Conservation (phyloP, 257 asterid genomes). For the Primulina eburnea region DNA sequence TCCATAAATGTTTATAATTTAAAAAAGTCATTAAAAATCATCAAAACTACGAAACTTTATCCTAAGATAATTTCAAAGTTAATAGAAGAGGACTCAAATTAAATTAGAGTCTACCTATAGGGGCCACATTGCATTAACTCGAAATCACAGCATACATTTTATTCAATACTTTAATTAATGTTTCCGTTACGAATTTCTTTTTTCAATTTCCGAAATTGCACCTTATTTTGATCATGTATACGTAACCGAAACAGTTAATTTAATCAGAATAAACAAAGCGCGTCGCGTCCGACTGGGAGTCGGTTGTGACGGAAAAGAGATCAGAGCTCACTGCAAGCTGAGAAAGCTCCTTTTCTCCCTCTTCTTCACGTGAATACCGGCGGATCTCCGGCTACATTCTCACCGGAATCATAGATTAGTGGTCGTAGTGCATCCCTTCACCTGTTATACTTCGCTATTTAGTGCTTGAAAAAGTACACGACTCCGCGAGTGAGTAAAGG, state of each 20-base stretch:
- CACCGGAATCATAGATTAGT: slow-evolving; percentile 24
- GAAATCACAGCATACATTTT: not conserved
- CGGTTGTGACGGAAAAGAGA: slow-evolving; percentile 46
- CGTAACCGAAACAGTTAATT: slow-evolving; percentile 64
- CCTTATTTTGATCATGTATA: slow-evolving; percentile 22
- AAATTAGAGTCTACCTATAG: slow-evolving; percentile 3
- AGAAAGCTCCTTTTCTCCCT: slow-evolving; percentile 20
- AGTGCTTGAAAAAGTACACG: slow-evolving; percentile 9
- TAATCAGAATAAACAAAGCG: slow-evolving; percentile 51
- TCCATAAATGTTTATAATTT: too few relatives aligned
- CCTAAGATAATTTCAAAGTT: slow-evolving; percentile 21
- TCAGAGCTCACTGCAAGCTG: slow-evolving; percentile 11
- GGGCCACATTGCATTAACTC: slow-evolving; percentile 24
- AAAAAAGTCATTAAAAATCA: too few relatives aligned
- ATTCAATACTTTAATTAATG: slow-evolving; percentile 7
- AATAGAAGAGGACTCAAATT: slow-evolving; percentile 18
- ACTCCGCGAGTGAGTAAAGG: slow-evolving; percentile 5
- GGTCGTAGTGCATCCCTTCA: not conserved
- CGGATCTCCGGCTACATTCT: slow-evolving; percentile 41
- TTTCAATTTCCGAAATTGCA: slow-evolving; percentile 4
- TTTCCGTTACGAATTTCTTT: not conserved
- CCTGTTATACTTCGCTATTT: slow-evolving; percentile 14
- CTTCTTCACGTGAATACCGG: slow-evolving; percentile 27
- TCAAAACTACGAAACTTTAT: slow-evolving; percentile 7
- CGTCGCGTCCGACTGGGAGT: slow-evolving; percentile 58